Evolutionary conservation across 805 yeast species (phyloP), one percentile per base, ranked within the genome.

Genomic region (Starmerella powellii): DNA sequence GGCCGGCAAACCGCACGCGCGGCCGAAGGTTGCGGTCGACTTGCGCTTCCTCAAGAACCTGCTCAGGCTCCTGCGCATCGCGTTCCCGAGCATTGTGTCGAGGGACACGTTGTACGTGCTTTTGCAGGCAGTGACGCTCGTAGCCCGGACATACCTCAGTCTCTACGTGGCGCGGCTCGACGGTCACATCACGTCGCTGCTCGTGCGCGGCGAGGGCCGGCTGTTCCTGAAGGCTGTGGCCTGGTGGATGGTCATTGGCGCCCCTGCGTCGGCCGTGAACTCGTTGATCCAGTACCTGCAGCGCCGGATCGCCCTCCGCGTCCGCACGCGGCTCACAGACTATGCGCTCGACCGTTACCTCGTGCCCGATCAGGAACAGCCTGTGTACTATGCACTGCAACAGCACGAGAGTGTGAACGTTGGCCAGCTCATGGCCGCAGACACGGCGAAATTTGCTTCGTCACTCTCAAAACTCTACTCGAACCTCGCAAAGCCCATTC

Each of bases 131-230:
- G 56, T 66, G 0, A 64, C 84, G 20, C 65, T 87, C 34, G 68
- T 81, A 3, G 49, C 71, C 4, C 70, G 94, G 49, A 88, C 95
- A 0, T 59, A 78, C 19, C 62, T 87, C 21, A 79, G 94, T 2
- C 68, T 87, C 36, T 77, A 78, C 54, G 87, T 86, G 13, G 95
- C 96, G 5, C 73, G 79, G 11, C 66, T 87, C 44, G 96, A 87
- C 60, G 96, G 96, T 50, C 67, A 69, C 55, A 65, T 87, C 41
- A 95, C 87, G 4, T 83, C 94, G 0, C 74, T 83, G 1, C 68
- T 87, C 51, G 82, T 87, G 23, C 71, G 79, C 31, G 83, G 80
- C 48, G 70, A 71, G 38, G 80, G 85, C 47, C 66, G 69, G 36
- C 68, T 67, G 34, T 86, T 87, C 55, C 63, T 78, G 43, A 70